Base-by-base conservation (phyloP, 768 basidiomycete genomes). In the Collybia nuda region DNA sequence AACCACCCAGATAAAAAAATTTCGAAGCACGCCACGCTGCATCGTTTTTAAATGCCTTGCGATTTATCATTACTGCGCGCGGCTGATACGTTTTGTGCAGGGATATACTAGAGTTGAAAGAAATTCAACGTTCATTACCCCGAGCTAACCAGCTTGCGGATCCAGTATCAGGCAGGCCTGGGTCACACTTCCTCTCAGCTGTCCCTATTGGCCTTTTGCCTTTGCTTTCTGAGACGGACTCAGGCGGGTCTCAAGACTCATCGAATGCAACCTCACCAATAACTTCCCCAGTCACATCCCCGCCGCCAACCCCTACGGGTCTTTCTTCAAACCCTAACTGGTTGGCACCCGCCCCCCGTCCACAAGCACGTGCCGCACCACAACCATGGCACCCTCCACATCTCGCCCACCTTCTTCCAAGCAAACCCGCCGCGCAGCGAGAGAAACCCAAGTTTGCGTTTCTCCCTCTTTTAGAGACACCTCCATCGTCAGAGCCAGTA, bases 121-220 rank as follows among this genome's bases (percentile, higher is more conserved):
- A 82, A 55, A 82, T 88, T 38, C 84, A 83, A 53, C 78, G 81
- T 9, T 81, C 82, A 6, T 72, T 86, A 1, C 85, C 85, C 6
- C 71, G 74, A 17, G 82, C 85, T 2, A 69, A 74, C 47, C 85
- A 81, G 66, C 75, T 70, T 0, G 62, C 64, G 2, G 79, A 78
- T 61, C 66, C 62, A 1, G 53, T 75, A 23, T 67, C 75, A 0
- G 76, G 74, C 36, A 68, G 64, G 29, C 72, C 64, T 11, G 67
- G 62, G 17, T 65, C 68, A 37, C 75, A 74, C 41, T 75, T 70
- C 54, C 72, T 79, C 40, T 70, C 74, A 26, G 69, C 72, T 11
- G 85, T 88, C 5, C 86, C 86, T 35, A 84, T 88, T 36, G 76
- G 76, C 2, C 73, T 88, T 0, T 60, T 88, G 2, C 86, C 85